Conservation (phyloP, 345 rosid genomes). For the Acer negundo region DNA sequence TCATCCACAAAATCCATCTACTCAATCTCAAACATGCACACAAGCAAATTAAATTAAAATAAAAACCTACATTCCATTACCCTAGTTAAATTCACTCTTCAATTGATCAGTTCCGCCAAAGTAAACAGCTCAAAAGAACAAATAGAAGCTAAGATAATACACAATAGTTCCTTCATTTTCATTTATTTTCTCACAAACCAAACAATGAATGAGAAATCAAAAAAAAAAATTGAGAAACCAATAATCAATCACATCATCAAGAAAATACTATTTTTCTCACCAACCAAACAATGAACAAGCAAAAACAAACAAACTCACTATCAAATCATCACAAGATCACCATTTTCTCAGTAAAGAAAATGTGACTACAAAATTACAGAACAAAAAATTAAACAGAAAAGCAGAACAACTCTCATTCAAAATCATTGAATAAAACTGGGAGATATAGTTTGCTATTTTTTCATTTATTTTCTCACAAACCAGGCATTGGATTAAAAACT, state of each 20-base stretch:
- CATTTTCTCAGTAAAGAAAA: no score
- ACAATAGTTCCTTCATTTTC: neutral
- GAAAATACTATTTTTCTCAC: neutral
- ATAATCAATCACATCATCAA: neutral
- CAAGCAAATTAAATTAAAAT: neutral
- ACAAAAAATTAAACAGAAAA: no score
- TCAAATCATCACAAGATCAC: no score
- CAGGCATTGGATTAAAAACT: no score
- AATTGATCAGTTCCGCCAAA: no score
- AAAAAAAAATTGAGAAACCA: no score
- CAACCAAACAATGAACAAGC: neutral
- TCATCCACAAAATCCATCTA: conserved; percentile 97
- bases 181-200: neutral
- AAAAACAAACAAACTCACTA: no score
- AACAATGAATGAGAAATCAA: no score
- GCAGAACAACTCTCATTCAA: conserved; percentile 5
- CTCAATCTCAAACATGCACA: conserved; percentile 17
- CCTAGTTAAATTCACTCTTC: neutral
- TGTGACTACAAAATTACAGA: no score
- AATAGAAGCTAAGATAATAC: neutral
- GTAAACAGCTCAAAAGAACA: neutral
- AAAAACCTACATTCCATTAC: neutral
- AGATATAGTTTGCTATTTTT: no score
- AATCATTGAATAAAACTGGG: neutral
- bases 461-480: neutral